Evolutionary conservation across 441 rosid species (phyloP).

Genomic region (Bocquillonia castaneifolia): DNA sequence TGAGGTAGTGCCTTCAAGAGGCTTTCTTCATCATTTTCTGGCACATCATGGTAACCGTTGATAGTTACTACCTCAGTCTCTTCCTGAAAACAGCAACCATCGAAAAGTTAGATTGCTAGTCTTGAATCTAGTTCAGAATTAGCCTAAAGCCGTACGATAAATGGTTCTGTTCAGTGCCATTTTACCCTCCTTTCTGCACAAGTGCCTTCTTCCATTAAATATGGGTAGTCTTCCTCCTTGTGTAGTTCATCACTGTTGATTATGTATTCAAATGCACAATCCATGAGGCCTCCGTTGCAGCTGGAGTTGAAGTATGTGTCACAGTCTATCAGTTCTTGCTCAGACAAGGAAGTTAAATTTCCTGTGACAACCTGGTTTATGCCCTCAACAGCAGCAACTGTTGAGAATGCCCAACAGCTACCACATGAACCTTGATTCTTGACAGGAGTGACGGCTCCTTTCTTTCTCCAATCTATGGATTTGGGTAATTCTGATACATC

Average conservation of each 20-base stretch:
- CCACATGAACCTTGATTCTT: slow-evolving; percentile 84
- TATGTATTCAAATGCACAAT: slow-evolving; percentile 66
- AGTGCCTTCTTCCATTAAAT: slow-evolving; percentile 70
- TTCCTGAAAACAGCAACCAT: slow-evolving; percentile 32
- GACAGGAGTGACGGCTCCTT: slow-evolving; percentile 64
- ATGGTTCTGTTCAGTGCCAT: neutral
- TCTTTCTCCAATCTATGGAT: slow-evolving; percentile 77
- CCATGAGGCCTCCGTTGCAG: slow-evolving; percentile 86
- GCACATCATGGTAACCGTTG: slow-evolving; percentile 64
- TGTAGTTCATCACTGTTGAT: slow-evolving; percentile 58
- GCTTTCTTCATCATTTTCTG: slow-evolving; percentile 47
- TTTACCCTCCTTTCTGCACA: slow-evolving; percentile 53
- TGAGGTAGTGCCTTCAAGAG: slow-evolving; percentile 62
- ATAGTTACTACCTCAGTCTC: slow-evolving; percentile 42
- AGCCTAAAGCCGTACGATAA: slow-evolving; percentile 15
- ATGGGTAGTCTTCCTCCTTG: slow-evolving; percentile 76
- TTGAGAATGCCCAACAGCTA: slow-evolving; percentile 87
- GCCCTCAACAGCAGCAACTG: slow-evolving; percentile 83
- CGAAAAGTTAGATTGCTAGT: neutral
- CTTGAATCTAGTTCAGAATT: slow-evolving; percentile 21
- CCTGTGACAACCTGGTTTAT: slow-evolving; percentile 72
- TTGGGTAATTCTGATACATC: slow-evolving; percentile 46
- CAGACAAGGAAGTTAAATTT: slow-evolving; percentile 63
- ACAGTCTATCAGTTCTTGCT: slow-evolving; percentile 78
- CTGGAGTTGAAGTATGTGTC: slow-evolving; percentile 59